A percentile compares a stretch with the other conserved stretches of the same genome.
Evolutionary conservation across 495 filamentous ascomycete genomes (phyloP).

Genomic region (Aspergillus avenaceus): DNA sequence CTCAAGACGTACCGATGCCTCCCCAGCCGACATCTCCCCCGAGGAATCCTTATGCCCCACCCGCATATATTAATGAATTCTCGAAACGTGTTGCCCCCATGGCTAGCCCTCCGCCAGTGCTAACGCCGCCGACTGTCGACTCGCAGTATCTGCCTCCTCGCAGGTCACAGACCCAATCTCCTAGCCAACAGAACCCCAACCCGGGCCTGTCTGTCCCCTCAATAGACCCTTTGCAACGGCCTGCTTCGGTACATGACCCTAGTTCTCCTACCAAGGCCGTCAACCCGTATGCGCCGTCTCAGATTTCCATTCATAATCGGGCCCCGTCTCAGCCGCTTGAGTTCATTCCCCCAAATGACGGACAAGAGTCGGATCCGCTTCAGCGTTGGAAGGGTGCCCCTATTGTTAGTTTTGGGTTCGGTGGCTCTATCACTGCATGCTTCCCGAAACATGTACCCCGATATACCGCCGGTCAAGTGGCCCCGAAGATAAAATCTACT

Average conservation of each 20-base stretch:
- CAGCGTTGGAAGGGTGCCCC: constrained; percentile 88
- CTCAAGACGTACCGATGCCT: constrained; percentile 5
- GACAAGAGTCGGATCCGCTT: constrained; percentile 72
- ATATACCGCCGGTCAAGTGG: constrained; percentile 66
- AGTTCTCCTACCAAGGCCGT: constrained; percentile 43
- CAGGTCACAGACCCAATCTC: constrained; percentile 84
- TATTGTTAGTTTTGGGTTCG: constrained; percentile 82
- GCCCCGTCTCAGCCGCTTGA: constrained; percentile 43
- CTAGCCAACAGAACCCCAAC: constrained; percentile 53
- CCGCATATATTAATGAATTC: constrained; percentile 52
- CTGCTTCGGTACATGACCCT: constrained; percentile 63
- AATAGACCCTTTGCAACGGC: constrained; percentile 56
- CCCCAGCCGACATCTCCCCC: constrained; percentile 26
- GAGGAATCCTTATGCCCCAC: constrained; percentile 36
- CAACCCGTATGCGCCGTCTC: constrained; percentile 32
- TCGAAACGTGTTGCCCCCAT: constrained; percentile 43
- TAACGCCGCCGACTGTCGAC: constrained; percentile 20
- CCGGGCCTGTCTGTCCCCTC: constrained; percentile 44
- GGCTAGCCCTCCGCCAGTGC: constrained; percentile 29
- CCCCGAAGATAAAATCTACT: constrained; percentile 75
- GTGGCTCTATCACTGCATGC: constrained; percentile 74
- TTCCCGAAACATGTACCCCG: constrained; percentile 88
- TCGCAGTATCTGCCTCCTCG: constrained; percentile 51
- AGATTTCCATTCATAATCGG: constrained; percentile 23
- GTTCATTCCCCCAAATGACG: constrained; percentile 68